These are phyloP conservation scores for Gynandropsis gynandra DNA, from an alignment of 345 rosid genomes.

Conservation along the genomic window DNA sequence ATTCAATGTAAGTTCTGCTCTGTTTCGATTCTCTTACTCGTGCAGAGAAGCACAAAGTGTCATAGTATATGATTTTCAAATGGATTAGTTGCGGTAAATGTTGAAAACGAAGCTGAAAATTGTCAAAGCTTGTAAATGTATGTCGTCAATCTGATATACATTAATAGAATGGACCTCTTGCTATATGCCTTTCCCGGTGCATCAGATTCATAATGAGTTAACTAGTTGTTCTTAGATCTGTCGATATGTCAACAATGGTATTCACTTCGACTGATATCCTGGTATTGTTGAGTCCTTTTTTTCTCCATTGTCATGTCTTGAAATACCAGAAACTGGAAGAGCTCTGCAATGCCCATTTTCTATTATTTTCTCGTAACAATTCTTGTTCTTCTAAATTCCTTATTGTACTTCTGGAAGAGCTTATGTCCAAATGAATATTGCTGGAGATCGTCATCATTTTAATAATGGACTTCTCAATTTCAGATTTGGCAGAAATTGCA, in stretches of 20 bases:
- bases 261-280: background rate
- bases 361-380: too few species aligned
- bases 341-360: too few species aligned
- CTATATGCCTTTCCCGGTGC: too few species aligned
- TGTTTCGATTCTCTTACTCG: slow-evolving; percentile 1
- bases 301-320: too few species aligned
- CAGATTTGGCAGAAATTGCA: slow-evolving; percentile 94
- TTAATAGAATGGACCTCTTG: background rate
- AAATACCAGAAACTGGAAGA: too few species aligned
- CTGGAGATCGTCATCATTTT: background rate
- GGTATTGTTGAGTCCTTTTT: background rate
- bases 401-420: too few species aligned
- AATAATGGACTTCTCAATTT: slow-evolving; percentile 15
- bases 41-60: background rate
- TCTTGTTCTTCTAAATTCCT: too few species aligned
- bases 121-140: too few species aligned
- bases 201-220: too few species aligned
- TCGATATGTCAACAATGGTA: background rate
- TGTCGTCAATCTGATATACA: background rate
- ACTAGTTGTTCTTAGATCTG: background rate
- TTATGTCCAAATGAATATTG: slow-evolving; percentile 5
- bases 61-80: background rate
- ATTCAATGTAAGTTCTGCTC: slow-evolving; percentile 52
- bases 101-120: too few species aligned
- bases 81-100: background rate